Conservation (phyloP, 2,329 filamentous ascomycete genomes). For the Endocalyx cinctus region DNA sequence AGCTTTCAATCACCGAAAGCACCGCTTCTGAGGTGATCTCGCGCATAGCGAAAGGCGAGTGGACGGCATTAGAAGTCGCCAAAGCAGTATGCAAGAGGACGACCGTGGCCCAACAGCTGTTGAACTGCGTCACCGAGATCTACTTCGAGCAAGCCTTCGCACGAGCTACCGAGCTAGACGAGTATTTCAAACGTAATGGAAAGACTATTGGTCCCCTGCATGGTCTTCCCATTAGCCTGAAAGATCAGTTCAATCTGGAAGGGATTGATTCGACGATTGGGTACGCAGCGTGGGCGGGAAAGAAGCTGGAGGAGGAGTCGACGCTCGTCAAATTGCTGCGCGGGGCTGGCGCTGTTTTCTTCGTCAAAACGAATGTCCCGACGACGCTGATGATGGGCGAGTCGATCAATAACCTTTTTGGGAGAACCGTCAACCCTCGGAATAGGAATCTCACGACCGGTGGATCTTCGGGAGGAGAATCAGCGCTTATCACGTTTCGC, state of each 20-base stretch:
- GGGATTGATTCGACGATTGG: conserved; percentile 20
- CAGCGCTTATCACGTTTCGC: conserved; percentile 31
- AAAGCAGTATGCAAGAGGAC: conserved; percentile 45
- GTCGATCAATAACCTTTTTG: conserved; percentile 57
- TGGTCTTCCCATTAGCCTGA: conserved; percentile 20
- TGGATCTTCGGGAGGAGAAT: conserved; percentile 61
- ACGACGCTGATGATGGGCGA: conserved; percentile 52
- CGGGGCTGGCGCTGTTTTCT: conserved; percentile 35
- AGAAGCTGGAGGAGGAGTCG: conserved; percentile 30
- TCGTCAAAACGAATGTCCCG: conserved; percentile 48
- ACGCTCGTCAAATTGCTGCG: conserved; percentile 24
- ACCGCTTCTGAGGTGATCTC: conserved; percentile 12
- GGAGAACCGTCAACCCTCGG: conserved; percentile 58
- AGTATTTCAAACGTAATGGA: conserved; percentile 28
- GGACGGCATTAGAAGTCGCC: conserved; percentile 19
- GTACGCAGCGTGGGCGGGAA: conserved; percentile 26
- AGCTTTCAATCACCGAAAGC: conserved; percentile 9
- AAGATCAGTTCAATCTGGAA: conserved; percentile 21
- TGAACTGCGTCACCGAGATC: conserved; percentile 28
- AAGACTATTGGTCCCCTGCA: conserved; percentile 37
- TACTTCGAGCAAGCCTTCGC: conserved; percentile 15
- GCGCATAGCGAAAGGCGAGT: conserved; percentile 14
- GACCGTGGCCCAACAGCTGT: conserved; percentile 42
- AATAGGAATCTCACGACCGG: conserved; percentile 56
- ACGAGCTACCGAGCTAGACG: conserved; percentile 36